A percentile compares a stretch with the other conserved stretches of the same genome.
Evolutionary conservation across 129 eudicot genomes (phyloP).

Genomic region (Lactuca sativa): DNA sequence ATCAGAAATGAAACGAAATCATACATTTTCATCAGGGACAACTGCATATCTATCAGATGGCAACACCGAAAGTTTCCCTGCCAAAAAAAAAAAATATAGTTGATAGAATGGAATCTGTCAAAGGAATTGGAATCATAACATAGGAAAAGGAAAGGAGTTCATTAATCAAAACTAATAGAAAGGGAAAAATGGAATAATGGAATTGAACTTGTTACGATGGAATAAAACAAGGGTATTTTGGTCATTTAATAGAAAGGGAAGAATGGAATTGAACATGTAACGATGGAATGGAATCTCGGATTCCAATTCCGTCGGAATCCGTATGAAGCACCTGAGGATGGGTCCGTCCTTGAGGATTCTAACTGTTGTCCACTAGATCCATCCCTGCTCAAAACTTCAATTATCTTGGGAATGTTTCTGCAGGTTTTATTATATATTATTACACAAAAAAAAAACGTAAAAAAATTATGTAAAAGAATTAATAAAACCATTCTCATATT

Average conservation of each 20-base stretch:
- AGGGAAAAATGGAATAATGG: too few relatives aligned
- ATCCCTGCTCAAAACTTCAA: slow-evolving; percentile 80
- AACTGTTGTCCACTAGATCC: slow-evolving; percentile 84
- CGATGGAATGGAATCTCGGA: background rate
- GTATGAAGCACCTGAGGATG: slow-evolving; percentile 51
- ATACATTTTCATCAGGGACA: slow-evolving; percentile 73
- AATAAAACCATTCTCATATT: background rate
- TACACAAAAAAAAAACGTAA: too few relatives aligned
- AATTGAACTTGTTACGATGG: background rate
- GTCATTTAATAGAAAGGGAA: too few relatives aligned
- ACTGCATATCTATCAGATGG: slow-evolving; percentile 89
- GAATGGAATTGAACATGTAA: too few relatives aligned
- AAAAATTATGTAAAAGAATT: background rate
- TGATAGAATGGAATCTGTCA: background rate
- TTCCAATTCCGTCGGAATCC: too few relatives aligned
- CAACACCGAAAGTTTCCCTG: slow-evolving; percentile 68
- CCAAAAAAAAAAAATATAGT: slow-evolving; percentile 1
- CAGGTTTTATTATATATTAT: slow-evolving; percentile 6
- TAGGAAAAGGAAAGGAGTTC: too few relatives aligned
- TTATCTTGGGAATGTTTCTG: slow-evolving; percentile 75
- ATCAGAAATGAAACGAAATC: slow-evolving; percentile 1
- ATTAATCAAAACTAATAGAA: too few relatives aligned
- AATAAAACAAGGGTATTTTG: too few relatives aligned
- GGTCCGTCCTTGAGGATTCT: slow-evolving; percentile 67
- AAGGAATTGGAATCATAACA: background rate